These are phyloP conservation scores for Thymus quinquecostatus DNA, from an alignment of 257 asterid genomes.

Conservation along the genomic window DNA sequence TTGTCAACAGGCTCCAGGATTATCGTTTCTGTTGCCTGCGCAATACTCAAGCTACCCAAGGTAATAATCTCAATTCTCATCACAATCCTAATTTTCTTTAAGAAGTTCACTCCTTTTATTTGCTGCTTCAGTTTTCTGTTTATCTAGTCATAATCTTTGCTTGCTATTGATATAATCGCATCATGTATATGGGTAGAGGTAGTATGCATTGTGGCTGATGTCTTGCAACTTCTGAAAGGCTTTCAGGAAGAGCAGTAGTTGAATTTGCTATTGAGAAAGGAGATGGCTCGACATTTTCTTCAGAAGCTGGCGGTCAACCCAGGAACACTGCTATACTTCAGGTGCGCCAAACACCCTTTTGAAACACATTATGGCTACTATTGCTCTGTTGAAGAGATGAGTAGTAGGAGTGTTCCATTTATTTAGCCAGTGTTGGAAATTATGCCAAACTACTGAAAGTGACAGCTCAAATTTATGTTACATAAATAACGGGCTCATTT, in stretches of 20 bases:
- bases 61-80: constrained; percentile 46
- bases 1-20: constrained; percentile 95
- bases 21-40: constrained; percentile 82
- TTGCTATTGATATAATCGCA: constrained; percentile 21
- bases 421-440: constrained; percentile 14
- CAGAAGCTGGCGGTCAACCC: constrained; percentile 81
- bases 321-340: constrained; percentile 65
- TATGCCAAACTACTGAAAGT: constrained; percentile 1
- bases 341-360: constrained; percentile 44
- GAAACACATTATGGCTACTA: constrained; percentile 16
- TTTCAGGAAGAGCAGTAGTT: constrained; percentile 91
- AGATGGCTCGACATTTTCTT: constrained; percentile 85
- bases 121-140: constrained; percentile 6
- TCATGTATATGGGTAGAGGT: constrained; percentile 9
- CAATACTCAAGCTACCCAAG: constrained; percentile 82
- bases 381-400: not conserved
- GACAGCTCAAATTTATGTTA: not conserved
- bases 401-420: not conserved
- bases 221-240: constrained; percentile 56
- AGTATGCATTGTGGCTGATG: constrained; percentile 28
- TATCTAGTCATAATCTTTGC: not conserved
- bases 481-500: not conserved
- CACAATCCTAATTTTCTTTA: not conserved
- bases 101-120: not conserved
- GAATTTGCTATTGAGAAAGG: constrained; percentile 88